Evolutionary conservation across 163 green algal genomes (phyloP).

Genomic region (Volvox carteri): DNA sequence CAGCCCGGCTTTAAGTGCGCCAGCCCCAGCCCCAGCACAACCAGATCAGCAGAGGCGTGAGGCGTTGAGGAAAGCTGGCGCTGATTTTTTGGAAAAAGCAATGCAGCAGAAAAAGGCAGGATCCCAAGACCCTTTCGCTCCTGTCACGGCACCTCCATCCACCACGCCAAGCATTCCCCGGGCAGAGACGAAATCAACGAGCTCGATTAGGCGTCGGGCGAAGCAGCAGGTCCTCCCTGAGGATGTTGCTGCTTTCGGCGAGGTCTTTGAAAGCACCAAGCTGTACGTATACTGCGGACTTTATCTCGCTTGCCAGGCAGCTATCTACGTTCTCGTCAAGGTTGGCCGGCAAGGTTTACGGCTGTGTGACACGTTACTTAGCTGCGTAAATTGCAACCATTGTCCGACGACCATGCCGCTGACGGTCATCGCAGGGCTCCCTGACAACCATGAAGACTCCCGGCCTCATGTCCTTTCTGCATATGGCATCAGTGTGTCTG

Average conservation of each 20-base stretch:
- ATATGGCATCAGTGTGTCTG: constrained; percentile 3
- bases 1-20: background rate
- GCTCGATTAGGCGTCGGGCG: background rate
- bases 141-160: background rate
- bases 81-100: constrained; percentile 40
- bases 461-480: constrained; percentile 52
- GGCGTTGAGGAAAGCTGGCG: constrained; percentile 37
- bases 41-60: constrained; percentile 21
- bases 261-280: constrained; percentile 49
- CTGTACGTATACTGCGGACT: constrained; percentile 51
- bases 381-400: background rate
- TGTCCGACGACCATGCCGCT: background rate
- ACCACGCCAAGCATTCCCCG: background rate
- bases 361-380: background rate
- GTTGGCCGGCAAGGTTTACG: background rate
- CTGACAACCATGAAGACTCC: constrained; percentile 51
- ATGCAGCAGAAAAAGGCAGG: constrained; percentile 11
- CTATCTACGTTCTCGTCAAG: constrained; percentile 48
- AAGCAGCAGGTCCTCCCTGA: constrained; percentile 21
- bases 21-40: background rate
- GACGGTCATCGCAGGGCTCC: constrained; percentile 14
- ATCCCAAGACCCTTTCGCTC: constrained; percentile 48
- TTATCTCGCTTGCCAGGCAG: constrained; percentile 32
- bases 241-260: constrained; percentile 43
- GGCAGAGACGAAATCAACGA: background rate